A percentile compares a stretch with the other conserved stretches of the same genome.
phyloP scores from a whole-genome alignment of 352 stramenopile genomes.

The Phytophthora brassicae region DNA sequence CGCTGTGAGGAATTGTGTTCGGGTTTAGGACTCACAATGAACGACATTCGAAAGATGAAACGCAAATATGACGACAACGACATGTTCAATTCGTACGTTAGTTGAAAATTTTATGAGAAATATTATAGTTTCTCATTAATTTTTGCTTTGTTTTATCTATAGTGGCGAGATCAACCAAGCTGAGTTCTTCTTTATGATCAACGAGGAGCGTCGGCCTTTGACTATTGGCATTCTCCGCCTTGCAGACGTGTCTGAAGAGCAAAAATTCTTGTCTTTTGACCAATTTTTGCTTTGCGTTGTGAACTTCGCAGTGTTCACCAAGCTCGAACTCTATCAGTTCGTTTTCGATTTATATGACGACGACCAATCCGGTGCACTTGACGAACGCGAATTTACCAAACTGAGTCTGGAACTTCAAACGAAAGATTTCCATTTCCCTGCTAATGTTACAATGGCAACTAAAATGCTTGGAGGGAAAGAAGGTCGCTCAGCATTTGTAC shows the following conservation, averaged over 20 bases:
- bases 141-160: neutral
- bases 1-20: constrained; percentile 55
- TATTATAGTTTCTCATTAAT: neutral
- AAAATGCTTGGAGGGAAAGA: constrained; percentile 50
- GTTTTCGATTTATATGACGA: constrained; percentile 74
- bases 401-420: constrained; percentile 72
- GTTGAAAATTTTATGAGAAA: neutral
- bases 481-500: constrained; percentile 16
- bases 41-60: constrained; percentile 69
- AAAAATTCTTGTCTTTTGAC: constrained; percentile 72
- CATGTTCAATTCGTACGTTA: constrained; percentile 72
- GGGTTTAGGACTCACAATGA: constrained; percentile 46
- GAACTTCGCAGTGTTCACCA: constrained; percentile 60
- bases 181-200: constrained; percentile 78
- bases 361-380: constrained; percentile 54
- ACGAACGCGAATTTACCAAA: constrained; percentile 60
- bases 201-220: constrained; percentile 52
- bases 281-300: constrained; percentile 61
- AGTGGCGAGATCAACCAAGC: constrained; percentile 74
- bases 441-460: constrained; percentile 62
- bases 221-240: constrained; percentile 59
- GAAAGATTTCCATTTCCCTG: constrained; percentile 63
- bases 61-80: constrained; percentile 72
- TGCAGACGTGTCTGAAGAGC: constrained; percentile 33
- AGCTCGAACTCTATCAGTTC: constrained; percentile 68